Evolutionary conservation across 176 grass and related monocot genomes (phyloP).

Genomic region (Triticum turgidum): DNA sequence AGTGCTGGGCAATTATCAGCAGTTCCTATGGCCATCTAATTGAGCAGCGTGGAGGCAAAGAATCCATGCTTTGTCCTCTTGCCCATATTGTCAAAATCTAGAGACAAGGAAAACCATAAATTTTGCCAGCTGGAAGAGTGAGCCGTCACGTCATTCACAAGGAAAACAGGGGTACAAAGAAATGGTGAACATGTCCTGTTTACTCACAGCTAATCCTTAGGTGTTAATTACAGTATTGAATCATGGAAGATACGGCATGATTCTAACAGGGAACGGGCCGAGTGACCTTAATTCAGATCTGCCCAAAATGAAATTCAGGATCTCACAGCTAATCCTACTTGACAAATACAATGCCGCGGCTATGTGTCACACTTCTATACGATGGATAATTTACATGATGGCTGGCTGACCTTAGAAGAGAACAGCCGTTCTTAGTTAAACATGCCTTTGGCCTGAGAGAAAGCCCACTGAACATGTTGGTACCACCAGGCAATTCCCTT

Average conservation of each 20-base stretch:
- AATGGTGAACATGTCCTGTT: neutral
- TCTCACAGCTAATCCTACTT: slow-evolving; percentile 29
- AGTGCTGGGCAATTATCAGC: neutral
- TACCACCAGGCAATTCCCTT: neutral
- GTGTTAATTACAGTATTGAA: slow-evolving; percentile 38
- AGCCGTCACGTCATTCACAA: neutral
- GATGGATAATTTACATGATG: slow-evolving; percentile 34
- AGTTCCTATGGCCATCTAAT: neutral
- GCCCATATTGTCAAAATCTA: neutral
- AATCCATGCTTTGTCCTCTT: neutral
- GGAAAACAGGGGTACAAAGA: too few relatives aligned
- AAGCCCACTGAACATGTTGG: neutral
- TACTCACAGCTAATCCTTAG: neutral
- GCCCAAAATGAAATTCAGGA: slow-evolving; percentile 31
- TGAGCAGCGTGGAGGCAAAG: slow-evolving; percentile 23
- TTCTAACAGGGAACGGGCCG: slow-evolving; percentile 7
- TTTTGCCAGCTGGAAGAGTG: neutral
- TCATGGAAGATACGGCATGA: neutral
- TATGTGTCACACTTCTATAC: slow-evolving; percentile 36
- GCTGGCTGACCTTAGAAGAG: slow-evolving; percentile 3
- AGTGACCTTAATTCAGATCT: slow-evolving; percentile 27
- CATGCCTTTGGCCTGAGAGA: slow-evolving; percentile 13
- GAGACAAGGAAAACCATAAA: neutral
- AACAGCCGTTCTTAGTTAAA: neutral
- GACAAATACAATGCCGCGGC: slow-evolving; percentile 32